These are phyloP conservation scores for Fragaria nilgerrensis DNA, from an alignment of 306 rosid species.

Conservation along the genomic window DNA sequence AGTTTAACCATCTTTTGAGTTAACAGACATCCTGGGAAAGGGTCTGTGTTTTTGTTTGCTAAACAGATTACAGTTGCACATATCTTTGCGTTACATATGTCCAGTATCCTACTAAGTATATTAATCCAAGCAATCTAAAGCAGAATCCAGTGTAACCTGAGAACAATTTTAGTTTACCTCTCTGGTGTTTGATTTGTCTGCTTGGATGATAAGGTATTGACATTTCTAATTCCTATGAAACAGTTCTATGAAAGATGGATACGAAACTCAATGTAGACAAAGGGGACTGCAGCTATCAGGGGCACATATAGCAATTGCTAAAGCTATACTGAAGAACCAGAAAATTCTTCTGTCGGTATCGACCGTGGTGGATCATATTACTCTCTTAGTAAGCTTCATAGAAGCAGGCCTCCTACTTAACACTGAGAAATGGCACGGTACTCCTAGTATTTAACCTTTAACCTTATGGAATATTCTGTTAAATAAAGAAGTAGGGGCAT, in stretches of 20 bases:
- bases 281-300: conserved; percentile 57
- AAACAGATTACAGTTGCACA: neutral
- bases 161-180: neutral
- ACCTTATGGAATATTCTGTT: neutral
- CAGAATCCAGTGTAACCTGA: neutral
- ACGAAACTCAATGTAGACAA: conserved; percentile 46
- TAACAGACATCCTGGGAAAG: neutral
- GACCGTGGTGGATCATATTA: conserved; percentile 41
- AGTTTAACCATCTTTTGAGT: neutral
- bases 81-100: too few species aligned
- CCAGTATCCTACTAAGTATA: too few species aligned
- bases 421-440: neutral
- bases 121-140: neutral
- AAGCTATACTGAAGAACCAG: conserved; percentile 47
- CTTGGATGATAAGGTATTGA: neutral
- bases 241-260: conserved; percentile 39
- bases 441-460: neutral
- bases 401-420: conserved; percentile 7
- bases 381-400: conserved; percentile 45
- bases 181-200: neutral
- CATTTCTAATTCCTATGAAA: neutral
- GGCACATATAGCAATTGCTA: conserved; percentile 42
- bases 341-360: conserved; percentile 33
- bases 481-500: too few species aligned
- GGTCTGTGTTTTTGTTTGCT: neutral